phyloP scores from a whole-genome alignment of 805 yeast genomes.

The Yarrowia keelungensis region DNA sequence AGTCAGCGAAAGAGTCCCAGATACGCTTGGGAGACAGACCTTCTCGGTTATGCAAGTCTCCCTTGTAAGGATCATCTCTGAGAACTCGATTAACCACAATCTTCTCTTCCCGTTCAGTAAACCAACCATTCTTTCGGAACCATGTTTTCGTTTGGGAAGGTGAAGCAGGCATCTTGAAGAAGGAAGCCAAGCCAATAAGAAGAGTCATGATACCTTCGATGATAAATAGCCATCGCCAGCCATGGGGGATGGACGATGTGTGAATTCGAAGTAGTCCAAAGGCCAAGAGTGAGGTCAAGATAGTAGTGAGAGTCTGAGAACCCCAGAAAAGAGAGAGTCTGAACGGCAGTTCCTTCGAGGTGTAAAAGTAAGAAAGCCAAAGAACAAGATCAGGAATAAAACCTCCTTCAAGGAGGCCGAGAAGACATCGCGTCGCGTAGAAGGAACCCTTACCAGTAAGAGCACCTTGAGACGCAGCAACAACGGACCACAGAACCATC shows the following conservation, averaged over 20 bases:
- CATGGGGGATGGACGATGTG: conserved; percentile 46
- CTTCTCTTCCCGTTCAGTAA: conserved; percentile 61
- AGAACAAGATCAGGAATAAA: conserved; percentile 69
- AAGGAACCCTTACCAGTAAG: conserved; percentile 55
- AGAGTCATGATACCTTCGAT: conserved; percentile 68
- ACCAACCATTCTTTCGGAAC: conserved; percentile 60
- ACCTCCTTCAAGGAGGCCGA: conserved; percentile 70
- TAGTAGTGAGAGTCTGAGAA: conserved; percentile 58
- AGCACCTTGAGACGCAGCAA: conserved; percentile 60
- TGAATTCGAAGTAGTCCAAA: conserved; percentile 57
- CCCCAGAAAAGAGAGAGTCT: conserved; percentile 68
- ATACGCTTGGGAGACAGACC: conserved; percentile 56
- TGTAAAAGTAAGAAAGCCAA: conserved; percentile 73
- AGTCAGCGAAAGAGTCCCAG: conserved; percentile 55
- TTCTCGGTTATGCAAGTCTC: conserved; percentile 68
- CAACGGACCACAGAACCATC: conserved; percentile 62
- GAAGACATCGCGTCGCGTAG: conserved; percentile 57
- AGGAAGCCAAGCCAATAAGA: conserved; percentile 57
- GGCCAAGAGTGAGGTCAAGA: conserved; percentile 58
- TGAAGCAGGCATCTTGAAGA: conserved; percentile 62
- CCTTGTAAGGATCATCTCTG: conserved; percentile 68
- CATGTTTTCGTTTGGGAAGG: conserved; percentile 59
- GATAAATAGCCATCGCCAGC: conserved; percentile 73
- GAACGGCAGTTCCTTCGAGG: conserved; percentile 61
- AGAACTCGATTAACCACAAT: conserved; percentile 64